These are phyloP conservation scores for Diaporthe caulivora DNA, from an alignment of 2,329 filamentous ascomycete species.

Conservation along the genomic window DNA sequence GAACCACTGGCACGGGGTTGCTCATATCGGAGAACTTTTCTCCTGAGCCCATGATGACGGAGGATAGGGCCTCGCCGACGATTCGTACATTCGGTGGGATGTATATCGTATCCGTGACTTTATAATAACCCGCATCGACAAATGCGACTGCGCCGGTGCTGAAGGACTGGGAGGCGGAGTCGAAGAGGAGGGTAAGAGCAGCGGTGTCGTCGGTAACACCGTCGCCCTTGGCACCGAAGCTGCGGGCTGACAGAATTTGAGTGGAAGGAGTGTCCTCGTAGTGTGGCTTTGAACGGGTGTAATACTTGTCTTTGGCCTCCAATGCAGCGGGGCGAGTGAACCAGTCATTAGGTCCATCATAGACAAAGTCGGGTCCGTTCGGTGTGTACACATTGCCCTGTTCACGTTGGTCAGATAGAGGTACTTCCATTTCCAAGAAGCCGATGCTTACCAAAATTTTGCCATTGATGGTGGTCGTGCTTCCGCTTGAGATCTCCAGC, in stretches of 20 bases:
- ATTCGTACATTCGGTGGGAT: conserved; percentile 64
- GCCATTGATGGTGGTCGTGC: neutral
- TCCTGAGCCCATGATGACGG: conserved; percentile 68
- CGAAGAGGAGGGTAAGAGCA: conserved; percentile 48
- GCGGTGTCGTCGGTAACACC: conserved; percentile 73
- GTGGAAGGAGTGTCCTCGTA: conserved; percentile 67
- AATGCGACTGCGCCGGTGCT: conserved; percentile 66
- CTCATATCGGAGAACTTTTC: conserved; percentile 66
- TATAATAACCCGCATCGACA: conserved; percentile 73
- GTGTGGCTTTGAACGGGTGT: conserved; percentile 69
- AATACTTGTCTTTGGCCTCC: conserved; percentile 63
- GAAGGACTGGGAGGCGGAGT: conserved; percentile 49
- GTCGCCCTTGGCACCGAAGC: conserved; percentile 75
- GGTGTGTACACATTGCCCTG: conserved; percentile 75
- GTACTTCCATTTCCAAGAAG: neutral
- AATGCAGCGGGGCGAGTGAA: conserved; percentile 65
- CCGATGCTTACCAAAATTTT: neutral
- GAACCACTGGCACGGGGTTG: conserved; percentile 73
- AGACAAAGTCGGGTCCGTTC: conserved; percentile 57
- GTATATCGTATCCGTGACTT: conserved; percentile 66
- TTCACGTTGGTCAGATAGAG: neutral
- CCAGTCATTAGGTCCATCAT: conserved; percentile 59
- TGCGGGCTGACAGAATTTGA: conserved; percentile 72
- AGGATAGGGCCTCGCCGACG: conserved; percentile 67
- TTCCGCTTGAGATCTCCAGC: neutral